Evolutionary conservation across 805 yeast genomes (phyloP).

Genomic region (Ogataea ramenticola): DNA sequence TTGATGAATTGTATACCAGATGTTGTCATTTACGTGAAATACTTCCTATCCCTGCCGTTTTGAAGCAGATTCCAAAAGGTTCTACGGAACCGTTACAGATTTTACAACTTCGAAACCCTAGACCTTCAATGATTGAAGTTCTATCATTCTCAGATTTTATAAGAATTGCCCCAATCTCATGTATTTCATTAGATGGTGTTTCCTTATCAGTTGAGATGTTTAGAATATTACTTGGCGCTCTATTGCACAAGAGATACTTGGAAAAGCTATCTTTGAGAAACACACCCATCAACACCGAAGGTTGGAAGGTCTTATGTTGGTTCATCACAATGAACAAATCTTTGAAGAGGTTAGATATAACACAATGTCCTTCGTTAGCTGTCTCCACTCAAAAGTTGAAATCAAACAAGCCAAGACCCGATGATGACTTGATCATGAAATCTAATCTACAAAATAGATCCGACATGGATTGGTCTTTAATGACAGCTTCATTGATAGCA

Average conservation of each 20-base stretch:
- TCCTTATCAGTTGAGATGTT: slow-evolving; percentile 70
- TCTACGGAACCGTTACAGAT: slow-evolving; percentile 68
- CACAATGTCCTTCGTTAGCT: slow-evolving; percentile 52
- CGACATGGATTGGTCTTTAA: slow-evolving; percentile 75
- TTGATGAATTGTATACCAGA: slow-evolving; percentile 78
- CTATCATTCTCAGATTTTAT: slow-evolving; percentile 85
- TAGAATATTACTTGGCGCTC: slow-evolving; percentile 60
- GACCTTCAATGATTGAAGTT: slow-evolving; percentile 83
- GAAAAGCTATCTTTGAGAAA: slow-evolving; percentile 74
- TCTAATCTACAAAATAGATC: slow-evolving; percentile 52
- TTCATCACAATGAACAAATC: slow-evolving; percentile 59
- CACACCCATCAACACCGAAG: slow-evolving; percentile 60
- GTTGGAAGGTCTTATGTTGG: slow-evolving; percentile 78
- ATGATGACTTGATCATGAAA: slow-evolving; percentile 31
- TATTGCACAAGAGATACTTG: slow-evolving; percentile 57
- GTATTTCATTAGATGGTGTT: slow-evolving; percentile 75
- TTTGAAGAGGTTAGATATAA: slow-evolving; percentile 55
- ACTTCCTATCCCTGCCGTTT: slow-evolving; percentile 83
- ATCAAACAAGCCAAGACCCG: slow-evolving; percentile 11
- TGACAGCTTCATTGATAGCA: slow-evolving; percentile 59
- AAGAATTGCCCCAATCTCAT: slow-evolving; percentile 74
- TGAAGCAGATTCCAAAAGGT: slow-evolving; percentile 74
- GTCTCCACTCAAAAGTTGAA: slow-evolving; percentile 35
- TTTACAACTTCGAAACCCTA: slow-evolving; percentile 74
- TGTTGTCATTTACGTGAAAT: slow-evolving; percentile 92